Evolutionary conservation across 1,284 basidiomycete species (phyloP).

Genomic region (Rhodotorula sp.): DNA sequence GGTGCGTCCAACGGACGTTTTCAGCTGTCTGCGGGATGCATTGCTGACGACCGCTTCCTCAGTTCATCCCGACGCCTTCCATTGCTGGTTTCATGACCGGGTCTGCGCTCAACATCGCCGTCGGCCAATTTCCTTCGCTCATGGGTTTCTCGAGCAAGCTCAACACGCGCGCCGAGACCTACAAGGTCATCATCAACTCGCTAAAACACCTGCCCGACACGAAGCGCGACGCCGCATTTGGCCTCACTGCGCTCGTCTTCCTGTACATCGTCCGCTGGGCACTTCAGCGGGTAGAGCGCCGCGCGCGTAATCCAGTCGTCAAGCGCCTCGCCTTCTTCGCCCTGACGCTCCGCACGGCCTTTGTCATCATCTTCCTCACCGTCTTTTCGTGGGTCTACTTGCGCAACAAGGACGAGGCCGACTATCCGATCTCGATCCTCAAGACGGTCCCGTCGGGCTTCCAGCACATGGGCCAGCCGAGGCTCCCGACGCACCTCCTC

Average conservation of each 20-base stretch:
- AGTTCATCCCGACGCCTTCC: conserved; percentile 64
- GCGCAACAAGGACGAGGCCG: conserved; percentile 60
- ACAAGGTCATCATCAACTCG: conserved; percentile 83
- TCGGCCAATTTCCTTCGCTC: conserved; percentile 74
- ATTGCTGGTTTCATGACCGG: conserved; percentile 77
- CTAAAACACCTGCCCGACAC: conserved; percentile 76
- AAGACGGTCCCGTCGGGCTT: conserved; percentile 65
- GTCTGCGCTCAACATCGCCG: conserved; percentile 57
- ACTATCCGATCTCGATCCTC: conserved; percentile 84
- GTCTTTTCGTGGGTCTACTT: conserved; percentile 82
- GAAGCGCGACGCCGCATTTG: conserved; percentile 84
- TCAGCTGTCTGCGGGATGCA: not conserved
- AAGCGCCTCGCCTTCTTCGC: conserved; percentile 82
- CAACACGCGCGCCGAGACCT: conserved; percentile 75
- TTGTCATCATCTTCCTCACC: conserved; percentile 81
- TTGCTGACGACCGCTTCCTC: conserved; percentile 9
- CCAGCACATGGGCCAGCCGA: conserved; percentile 58
- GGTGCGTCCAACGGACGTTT: conserved; percentile 7
- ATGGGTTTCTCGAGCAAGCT: conserved; percentile 74
- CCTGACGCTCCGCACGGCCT: conserved; percentile 75
- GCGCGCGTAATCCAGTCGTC: conserved; percentile 40
- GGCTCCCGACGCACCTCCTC: conserved; percentile 63
- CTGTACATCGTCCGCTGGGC: conserved; percentile 75
- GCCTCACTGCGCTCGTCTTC: conserved; percentile 69
- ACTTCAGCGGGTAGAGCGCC: conserved; percentile 55